Percentiles rank a stretch among this genome's conserved stretches.
Conservation (phyloP, 169 alveolate species). For the Plasmodium reichenowi region DNA sequence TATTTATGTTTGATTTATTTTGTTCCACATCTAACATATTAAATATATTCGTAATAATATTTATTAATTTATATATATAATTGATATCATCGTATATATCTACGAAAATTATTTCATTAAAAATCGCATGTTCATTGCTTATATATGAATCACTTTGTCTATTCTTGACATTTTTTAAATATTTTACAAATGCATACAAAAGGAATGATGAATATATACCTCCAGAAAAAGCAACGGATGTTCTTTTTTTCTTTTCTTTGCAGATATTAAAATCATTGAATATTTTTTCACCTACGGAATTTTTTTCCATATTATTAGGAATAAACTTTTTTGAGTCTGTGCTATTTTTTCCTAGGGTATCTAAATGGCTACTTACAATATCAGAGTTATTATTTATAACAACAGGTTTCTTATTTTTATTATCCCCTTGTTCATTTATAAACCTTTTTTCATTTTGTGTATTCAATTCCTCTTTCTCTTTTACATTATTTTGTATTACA, state of each 20-base stretch:
- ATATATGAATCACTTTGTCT: slow-evolving; percentile 26
- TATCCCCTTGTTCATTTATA: not conserved
- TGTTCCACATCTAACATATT: slow-evolving; percentile 6
- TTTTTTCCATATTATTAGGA: not conserved
- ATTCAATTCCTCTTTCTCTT: slow-evolving; percentile 4
- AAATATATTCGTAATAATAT: slow-evolving; percentile 24
- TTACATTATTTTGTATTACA: not conserved
- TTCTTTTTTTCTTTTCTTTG: slow-evolving; percentile 29
- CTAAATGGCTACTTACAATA: too few relatives aligned
- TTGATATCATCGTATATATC: slow-evolving; percentile 39
- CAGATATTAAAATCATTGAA: slow-evolving; percentile 8
- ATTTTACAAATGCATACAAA: slow-evolving; percentile 49
- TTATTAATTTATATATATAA: slow-evolving; percentile 32
- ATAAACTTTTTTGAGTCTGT: not conserved
- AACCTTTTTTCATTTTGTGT: not conserved
- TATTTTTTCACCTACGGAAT: not conserved
- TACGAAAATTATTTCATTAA: slow-evolving; percentile 64
- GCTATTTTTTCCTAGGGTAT: not conserved
- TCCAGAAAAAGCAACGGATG: slow-evolving; percentile 72
- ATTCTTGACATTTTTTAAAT: slow-evolving; percentile 56
- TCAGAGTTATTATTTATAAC: not conserved
- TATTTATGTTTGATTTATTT: not conserved
- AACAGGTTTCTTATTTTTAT: not conserved
- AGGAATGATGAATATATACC: slow-evolving; percentile 65
- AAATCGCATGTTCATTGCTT: slow-evolving; percentile 53